These are phyloP conservation scores for Pachysandra terminalis DNA, from an alignment of 164 flowering plant genomes.

Conservation along the genomic window DNA sequence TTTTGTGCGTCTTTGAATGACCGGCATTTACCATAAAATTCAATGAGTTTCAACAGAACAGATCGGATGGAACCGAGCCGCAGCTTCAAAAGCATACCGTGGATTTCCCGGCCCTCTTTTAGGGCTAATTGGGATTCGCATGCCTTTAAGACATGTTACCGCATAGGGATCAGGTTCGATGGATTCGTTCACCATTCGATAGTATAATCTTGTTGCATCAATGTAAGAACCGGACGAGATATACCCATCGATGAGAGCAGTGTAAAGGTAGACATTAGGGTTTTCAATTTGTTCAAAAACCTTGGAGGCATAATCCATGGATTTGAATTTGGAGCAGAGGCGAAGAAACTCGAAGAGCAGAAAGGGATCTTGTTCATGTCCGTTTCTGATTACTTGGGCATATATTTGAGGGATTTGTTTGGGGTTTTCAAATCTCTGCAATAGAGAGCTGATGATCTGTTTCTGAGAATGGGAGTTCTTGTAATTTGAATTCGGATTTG, in stretches of 20 bases:
- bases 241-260: constrained; percentile 35
- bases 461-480: constrained; percentile 2
- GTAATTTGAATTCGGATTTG: constrained; percentile 13
- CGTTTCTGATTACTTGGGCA: constrained; percentile 23
- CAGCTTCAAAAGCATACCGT: constrained; percentile 34
- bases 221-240: constrained; percentile 16
- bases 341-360: constrained; percentile 32
- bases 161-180: constrained; percentile 25
- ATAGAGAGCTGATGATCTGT: constrained; percentile 15
- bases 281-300: constrained; percentile 17
- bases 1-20: constrained; percentile 22
- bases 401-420: constrained; percentile 22
- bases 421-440: constrained; percentile 19
- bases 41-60: constrained; percentile 26
- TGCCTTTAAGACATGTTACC: constrained; percentile 25
- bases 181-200: constrained; percentile 16
- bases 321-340: constrained; percentile 20
- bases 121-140: constrained; percentile 23
- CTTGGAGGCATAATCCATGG: constrained; percentile 29
- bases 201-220: constrained; percentile 24
- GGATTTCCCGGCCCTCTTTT: constrained; percentile 25
- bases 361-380: constrained; percentile 27
- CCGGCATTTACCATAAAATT: constrained; percentile 35
- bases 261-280: constrained; percentile 38
- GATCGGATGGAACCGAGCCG: constrained; percentile 17